Evolutionary conservation across 2,329 filamentous ascomycete genomes (phyloP), one percentile per base, ranked within the genome.

Genomic region (Monosporascus sp.): DNA sequence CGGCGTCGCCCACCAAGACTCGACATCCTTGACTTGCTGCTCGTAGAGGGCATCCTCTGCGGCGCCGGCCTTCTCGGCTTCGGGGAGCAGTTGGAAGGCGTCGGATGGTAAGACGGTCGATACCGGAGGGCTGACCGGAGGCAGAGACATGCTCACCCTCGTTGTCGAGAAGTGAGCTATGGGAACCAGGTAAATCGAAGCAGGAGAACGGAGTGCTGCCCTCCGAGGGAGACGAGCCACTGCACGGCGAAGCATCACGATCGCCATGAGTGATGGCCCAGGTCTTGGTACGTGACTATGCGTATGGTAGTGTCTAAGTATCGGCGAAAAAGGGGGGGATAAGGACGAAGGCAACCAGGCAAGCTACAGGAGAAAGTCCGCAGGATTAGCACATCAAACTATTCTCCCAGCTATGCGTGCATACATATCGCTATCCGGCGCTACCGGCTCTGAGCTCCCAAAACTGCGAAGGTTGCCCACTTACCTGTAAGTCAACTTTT

Each of bases 41-140:
- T 92, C 84, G 70, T 92, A 96, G 1, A 97, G 79, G 1, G 84
- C 84, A 72, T 97, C 91, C 71, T 97, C 94, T 0, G 89, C 84
- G 18, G 80, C 78, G 17, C 91, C 91, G 0, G 87, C 77, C 71
- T 97, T 97, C 53, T 87, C 77, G 35, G 81, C 73, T 60, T 91
- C 89, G 41, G 90, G 80, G 1, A 97, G 80, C 15, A 97, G 80
- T 69, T 97, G 93, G 74, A 93, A 97, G 28, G 88, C 82, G 66
- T 96, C 91, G 53, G 88, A 83, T 0, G 88, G 78, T 2, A 85
- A 74, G 8, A 76, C 71, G 20, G 77, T 74, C 17, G 86, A 85
- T 24, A 89, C 70, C 17, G 86, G 83, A 24, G 84, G 83, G 17
- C 81, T 68, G 44, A 86, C 80, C 14, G 81, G 67, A 46, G 78